These are phyloP conservation scores for Hypoxylon lenormandii DNA, from an alignment of 495 filamentous ascomycete species.

Conservation along the genomic window DNA sequence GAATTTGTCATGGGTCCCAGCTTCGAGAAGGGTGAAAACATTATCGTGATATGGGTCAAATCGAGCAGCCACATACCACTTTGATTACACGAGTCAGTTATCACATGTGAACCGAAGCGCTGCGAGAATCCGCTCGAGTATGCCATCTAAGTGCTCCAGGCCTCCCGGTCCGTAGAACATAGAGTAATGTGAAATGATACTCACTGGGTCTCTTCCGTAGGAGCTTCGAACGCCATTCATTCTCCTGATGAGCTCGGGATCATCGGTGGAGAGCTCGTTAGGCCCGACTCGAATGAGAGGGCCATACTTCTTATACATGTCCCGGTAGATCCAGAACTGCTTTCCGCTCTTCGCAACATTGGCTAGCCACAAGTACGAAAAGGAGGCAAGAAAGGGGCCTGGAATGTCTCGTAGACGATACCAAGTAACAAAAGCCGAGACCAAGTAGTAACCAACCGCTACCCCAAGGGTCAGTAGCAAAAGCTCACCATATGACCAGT, in stretches of 20 bases:
- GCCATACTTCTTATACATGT: conserved; percentile 45
- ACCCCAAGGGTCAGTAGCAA: conserved; percentile 2
- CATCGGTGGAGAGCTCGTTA: conserved; percentile 56
- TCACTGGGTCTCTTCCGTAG: conserved; percentile 51
- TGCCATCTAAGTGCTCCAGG: not conserved
- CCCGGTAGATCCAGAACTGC: conserved; percentile 30
- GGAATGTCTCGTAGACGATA: conserved; percentile 48
- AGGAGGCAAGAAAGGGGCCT: conserved; percentile 46
- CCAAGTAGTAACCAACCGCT: conserved; percentile 8
- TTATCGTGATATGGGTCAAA: conserved; percentile 59
- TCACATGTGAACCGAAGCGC: not conserved
- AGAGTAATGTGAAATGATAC: conserved; percentile 2
- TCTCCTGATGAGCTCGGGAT: conserved; percentile 55
- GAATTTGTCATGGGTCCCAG: conserved; percentile 44
- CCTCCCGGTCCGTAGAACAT: not conserved
- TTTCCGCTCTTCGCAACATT: conserved; percentile 35
- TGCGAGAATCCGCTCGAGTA: not conserved
- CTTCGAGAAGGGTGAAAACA: conserved; percentile 50
- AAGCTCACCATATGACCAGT: conserved; percentile 13
- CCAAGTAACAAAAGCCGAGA: conserved; percentile 26
- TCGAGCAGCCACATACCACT: conserved; percentile 58
- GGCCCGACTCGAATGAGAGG: conserved; percentile 60
- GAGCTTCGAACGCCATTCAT: conserved; percentile 1
- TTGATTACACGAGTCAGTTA: conserved; percentile 18
- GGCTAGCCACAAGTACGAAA: conserved; percentile 47